These are phyloP conservation scores for Vicia faba DNA, from an alignment of 306 rosid genomes.

Conservation along the genomic window DNA sequence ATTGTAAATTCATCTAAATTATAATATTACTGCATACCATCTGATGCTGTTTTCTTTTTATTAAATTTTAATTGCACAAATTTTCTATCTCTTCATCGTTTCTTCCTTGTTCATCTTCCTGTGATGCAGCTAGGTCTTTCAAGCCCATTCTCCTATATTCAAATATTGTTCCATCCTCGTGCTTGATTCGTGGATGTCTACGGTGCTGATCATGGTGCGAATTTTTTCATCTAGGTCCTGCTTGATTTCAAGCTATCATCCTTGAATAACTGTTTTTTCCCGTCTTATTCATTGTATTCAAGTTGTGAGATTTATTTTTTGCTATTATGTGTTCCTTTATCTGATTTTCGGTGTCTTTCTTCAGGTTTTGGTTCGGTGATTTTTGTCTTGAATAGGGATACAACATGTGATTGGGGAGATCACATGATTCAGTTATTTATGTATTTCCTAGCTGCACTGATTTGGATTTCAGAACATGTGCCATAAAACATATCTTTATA, in stretches of 20 bases:
- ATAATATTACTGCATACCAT: constrained; percentile 13
- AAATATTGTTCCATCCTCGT: constrained; percentile 39
- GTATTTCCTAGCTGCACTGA: too few relatives aligned
- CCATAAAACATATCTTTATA: background rate
- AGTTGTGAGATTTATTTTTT: constrained; percentile 7
- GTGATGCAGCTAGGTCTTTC: constrained; percentile 52
- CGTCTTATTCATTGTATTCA: background rate
- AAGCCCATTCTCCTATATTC: constrained; percentile 47
- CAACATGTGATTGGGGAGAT: too few relatives aligned
- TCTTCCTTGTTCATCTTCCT: constrained; percentile 41
- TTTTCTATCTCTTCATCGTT: constrained; percentile 42
- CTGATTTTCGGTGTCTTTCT: constrained; percentile 26
- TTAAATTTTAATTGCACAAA: constrained; percentile 29
- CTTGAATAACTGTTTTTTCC: constrained; percentile 1
- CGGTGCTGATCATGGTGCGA: constrained; percentile 23
- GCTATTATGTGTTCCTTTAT: background rate
- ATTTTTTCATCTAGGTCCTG: constrained; percentile 21
- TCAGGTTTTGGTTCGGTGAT: constrained; percentile 36
- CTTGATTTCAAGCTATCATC: constrained; percentile 31
- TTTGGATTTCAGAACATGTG: constrained; percentile 29
- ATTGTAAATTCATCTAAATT: constrained; percentile 8
- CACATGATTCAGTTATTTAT: too few relatives aligned
- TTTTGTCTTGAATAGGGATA: too few relatives aligned
- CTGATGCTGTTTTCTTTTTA: constrained; percentile 32
- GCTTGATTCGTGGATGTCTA: constrained; percentile 21